These are phyloP conservation scores for Mucor lusitanicus DNA, from an alignment of 371 early-diverging fungal genomes.

Conservation along the genomic window DNA sequence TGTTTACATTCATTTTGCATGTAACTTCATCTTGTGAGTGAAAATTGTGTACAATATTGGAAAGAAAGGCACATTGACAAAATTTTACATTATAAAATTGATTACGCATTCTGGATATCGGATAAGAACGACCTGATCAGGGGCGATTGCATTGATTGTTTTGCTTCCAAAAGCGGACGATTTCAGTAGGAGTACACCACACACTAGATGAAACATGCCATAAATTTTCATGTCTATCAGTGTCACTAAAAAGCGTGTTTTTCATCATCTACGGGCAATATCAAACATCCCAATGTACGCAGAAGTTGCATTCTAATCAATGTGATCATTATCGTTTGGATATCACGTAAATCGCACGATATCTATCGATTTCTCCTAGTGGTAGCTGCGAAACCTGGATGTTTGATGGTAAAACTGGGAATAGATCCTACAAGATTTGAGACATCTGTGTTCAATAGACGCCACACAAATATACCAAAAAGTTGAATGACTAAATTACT, in stretches of 20 bases:
- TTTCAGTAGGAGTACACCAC: neutral
- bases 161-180: neutral
- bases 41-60: neutral
- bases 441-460: neutral
- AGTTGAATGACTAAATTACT: neutral
- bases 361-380: neutral
- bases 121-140: neutral
- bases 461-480: neutral
- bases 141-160: neutral
- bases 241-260: neutral
- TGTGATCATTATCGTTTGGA: neutral
- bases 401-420: neutral
- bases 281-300: neutral
- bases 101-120: neutral
- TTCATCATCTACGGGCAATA: neutral
- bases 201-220: neutral
- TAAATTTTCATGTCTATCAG: neutral
- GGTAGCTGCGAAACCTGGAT: neutral
- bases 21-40: neutral
- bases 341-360: neutral
- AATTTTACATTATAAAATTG: neutral
- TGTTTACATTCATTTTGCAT: neutral
- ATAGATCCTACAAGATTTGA: neutral
- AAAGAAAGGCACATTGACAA: neutral
- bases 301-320: neutral